Evolutionary conservation across 2,329 filamentous ascomycete species (phyloP), one percentile per base, ranked within the genome.

Genomic region (Alternaria atra): DNA sequence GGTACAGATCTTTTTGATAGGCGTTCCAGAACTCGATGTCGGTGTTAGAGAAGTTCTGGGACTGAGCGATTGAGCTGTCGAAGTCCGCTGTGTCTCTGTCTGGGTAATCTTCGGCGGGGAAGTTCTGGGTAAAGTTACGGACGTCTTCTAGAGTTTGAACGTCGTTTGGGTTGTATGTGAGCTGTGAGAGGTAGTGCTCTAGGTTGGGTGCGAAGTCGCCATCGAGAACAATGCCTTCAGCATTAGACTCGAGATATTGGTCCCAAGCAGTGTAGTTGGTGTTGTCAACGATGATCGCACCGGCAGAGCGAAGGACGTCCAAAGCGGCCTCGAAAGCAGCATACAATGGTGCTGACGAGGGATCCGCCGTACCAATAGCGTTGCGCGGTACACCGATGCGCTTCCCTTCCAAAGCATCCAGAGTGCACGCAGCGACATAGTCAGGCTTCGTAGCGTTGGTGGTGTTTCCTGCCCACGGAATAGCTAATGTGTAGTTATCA

Each of bases 381-480:
- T 90, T 89, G 17, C 85, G 81, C 0, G 89, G 86, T 4, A 92
- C 82, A 4, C 90, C 90, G 27, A 92, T 87, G 2, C 89, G 83
- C 53, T 86, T 86, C 7, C 86, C 87, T 10, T 76, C 62, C 0
- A 91, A 79, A 0, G 83, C 82, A 12, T 82, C 81, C 20, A 82
- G 75, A 20, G 86, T 81, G 70, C 89, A 86, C 0, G 88, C 86
- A 3, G 80, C 81, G 8, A 86, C 83, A 66, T 91, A 91, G 72
- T 91, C 81, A 0, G 89, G 89, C 1, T 85, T 72, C 0, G 66
- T 75, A 2, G 72, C 72, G 23, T 81, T 79, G 61, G 62, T 68
- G 80, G 83, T 37, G 27, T 72, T 68, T 2, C 52, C 52, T 3
- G 68, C 68, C 70, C 70, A 73, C 0, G 89, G 90, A 29, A 88